A percentile compares a stretch with the other conserved stretches of the same genome.
These are phyloP conservation scores for Ustilago bromivora DNA, from an alignment of 1,284 basidiomycete genomes.

Conservation along the genomic window DNA sequence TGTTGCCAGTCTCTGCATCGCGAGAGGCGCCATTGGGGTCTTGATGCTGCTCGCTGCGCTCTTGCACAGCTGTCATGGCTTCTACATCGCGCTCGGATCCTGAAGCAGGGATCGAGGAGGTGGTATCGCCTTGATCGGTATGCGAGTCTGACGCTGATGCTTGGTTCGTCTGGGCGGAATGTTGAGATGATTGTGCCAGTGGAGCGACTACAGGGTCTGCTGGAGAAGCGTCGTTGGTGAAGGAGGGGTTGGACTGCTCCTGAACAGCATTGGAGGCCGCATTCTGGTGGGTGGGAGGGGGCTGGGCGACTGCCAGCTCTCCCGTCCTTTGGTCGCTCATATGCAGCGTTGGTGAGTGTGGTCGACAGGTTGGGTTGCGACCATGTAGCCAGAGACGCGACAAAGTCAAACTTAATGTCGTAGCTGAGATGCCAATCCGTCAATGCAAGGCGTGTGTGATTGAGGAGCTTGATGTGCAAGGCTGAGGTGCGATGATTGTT, in stretches of 20 bases:
- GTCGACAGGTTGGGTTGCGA: background rate
- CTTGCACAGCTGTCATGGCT: slow-evolving; percentile 33
- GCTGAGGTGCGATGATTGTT: background rate
- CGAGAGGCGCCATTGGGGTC: slow-evolving; percentile 1
- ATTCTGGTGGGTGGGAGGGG: slow-evolving; percentile 19
- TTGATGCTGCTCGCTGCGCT: slow-evolving; percentile 13
- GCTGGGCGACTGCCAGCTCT: slow-evolving; percentile 38
- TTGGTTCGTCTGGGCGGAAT: background rate
- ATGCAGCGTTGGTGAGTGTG: slow-evolving; percentile 10
- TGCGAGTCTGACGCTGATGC: background rate
- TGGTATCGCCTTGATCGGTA: background rate
- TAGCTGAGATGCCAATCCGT: background rate
- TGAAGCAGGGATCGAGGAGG: slow-evolving; percentile 21
- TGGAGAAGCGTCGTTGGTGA: background rate
- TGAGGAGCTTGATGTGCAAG: background rate
- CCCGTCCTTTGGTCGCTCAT: slow-evolving; percentile 40
- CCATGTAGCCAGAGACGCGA: slow-evolving; percentile 8
- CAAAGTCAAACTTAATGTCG: background rate
- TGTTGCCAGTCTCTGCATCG: slow-evolving; percentile 6
- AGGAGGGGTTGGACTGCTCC: background rate
- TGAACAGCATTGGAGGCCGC: slow-evolving; percentile 14
- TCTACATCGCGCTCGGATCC: slow-evolving; percentile 41
- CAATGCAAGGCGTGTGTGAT: background rate
- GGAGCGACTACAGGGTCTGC: background rate
- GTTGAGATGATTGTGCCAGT: background rate